phyloP scores from a whole-genome alignment of 768 basidiomycete species.

The Antrodiella citrinella region DNA sequence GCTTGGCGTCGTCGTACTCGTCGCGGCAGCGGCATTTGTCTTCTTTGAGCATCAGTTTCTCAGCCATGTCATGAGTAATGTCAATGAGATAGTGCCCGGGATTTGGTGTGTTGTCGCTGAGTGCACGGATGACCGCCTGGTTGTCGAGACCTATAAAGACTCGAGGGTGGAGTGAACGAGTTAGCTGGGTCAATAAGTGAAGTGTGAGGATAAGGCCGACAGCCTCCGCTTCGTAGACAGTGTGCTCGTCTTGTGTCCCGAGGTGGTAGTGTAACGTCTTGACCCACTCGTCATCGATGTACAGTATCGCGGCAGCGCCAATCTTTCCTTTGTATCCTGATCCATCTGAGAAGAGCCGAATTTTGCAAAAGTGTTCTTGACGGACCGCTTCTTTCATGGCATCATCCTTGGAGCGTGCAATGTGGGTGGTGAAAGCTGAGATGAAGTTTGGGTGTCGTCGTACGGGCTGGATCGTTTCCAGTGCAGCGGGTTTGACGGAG shows the following conservation, averaged over 20 bases:
- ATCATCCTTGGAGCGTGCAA: not conserved
- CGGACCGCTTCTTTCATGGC: conserved; percentile 5
- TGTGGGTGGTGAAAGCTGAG: not conserved
- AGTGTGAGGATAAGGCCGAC: conserved; percentile 21
- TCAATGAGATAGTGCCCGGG: conserved; percentile 11
- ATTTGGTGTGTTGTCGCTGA: not conserved
- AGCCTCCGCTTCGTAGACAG: conserved; percentile 24
- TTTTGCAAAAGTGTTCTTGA: not conserved
- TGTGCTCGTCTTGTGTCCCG: conserved; percentile 16
- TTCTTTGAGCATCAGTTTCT: not conserved
- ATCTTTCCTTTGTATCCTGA: conserved; percentile 20
- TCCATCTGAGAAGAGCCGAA: conserved; percentile 22
- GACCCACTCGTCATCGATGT: conserved; percentile 1
- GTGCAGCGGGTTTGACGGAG: conserved; percentile 5
- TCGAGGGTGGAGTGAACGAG: no score
- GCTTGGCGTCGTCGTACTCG: conserved; percentile 17
- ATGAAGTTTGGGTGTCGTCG: conserved; percentile 8
- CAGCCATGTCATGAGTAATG: not conserved
- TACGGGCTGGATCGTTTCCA: conserved; percentile 13
- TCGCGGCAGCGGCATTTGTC: not conserved
- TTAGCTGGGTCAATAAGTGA: conserved; percentile 16
- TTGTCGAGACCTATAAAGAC: conserved; percentile 5
- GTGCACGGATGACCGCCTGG: conserved; percentile 5
- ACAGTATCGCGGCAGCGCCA: conserved; percentile 24
- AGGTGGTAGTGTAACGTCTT: conserved; percentile 13